These are phyloP conservation scores for Backusella psychrophila DNA, from an alignment of 192 early-diverging fungal species.

Conservation along the genomic window DNA sequence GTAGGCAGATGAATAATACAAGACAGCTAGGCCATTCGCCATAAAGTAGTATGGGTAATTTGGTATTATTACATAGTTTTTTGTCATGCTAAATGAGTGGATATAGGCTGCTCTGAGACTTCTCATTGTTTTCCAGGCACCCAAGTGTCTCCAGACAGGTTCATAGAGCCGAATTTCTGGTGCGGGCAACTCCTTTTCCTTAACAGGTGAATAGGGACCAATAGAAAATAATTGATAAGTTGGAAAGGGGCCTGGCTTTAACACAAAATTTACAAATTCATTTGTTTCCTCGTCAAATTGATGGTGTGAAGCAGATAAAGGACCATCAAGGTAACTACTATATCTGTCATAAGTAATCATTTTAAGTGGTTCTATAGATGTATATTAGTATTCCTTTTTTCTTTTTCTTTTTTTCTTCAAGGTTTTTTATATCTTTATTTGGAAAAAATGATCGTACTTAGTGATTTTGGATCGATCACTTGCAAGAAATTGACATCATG, in stretches of 20 bases:
- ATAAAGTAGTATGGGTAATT: constrained; percentile 43
- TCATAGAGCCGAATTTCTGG: constrained; percentile 8
- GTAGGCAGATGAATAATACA: constrained; percentile 39
- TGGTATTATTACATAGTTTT: constrained; percentile 46
- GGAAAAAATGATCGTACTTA: constrained; percentile 14
- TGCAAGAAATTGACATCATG: constrained; percentile 37
- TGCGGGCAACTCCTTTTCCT: not conserved
- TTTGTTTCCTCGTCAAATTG: constrained; percentile 32
- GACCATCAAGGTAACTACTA: constrained; percentile 17
- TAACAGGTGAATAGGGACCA: not conserved
- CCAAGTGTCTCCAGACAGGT: constrained; percentile 32
- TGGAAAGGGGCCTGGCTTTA: constrained; percentile 25
- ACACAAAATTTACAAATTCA: constrained; percentile 38
- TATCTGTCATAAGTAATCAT: constrained; percentile 34
- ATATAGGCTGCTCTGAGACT: constrained; percentile 38
- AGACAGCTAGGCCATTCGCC: constrained; percentile 29
- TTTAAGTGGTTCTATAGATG: constrained; percentile 29
- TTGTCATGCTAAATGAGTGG: constrained; percentile 47
- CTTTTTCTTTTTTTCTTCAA: too few relatives aligned
- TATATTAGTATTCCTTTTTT: too few relatives aligned
- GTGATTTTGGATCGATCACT: constrained; percentile 21
- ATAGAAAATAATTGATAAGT: constrained; percentile 20
- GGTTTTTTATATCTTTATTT: too few relatives aligned
- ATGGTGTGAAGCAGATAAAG: constrained; percentile 34
- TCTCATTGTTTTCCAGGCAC: constrained; percentile 17